Evolutionary conservation across 257 asterid species (phyloP), one percentile per base, ranked within the genome.

Genomic region (Nicotiana tomentosiformis): DNA sequence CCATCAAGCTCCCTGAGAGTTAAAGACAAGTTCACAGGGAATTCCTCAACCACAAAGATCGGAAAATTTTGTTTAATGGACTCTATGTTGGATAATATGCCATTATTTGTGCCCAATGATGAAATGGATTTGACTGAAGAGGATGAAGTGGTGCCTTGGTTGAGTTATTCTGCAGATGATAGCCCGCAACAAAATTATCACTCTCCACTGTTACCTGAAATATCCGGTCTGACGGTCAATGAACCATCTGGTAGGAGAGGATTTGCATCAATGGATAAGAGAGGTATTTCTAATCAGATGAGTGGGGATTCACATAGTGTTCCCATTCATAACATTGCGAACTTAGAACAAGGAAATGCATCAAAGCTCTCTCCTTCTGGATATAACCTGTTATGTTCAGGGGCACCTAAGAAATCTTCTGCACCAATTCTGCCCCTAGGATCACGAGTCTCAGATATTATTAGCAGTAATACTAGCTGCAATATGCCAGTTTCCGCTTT

Each of bases 91-190:
- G 69, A 88, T 80, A 93, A 91, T 83, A 84, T 87, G 82, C 79
- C 88, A 1, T 88, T 91, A 2, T 87, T 89, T 16, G 94, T 92
- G 62, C 93, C 96, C 10, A 86, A 95, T 1, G 86, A 84, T 43
- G 95, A 90, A 66, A 33, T 89, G 81, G 90, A 88, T 89, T 85
- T 92, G 66, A 82, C 77, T 80, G 94, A 87, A 60, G 97, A 90
- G 43, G 97, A 93, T 83, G 99, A 96, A 29, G 87, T 91, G 85
- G 91, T 18, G 53, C 97, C 94, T 35, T 94, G 98, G 99, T 87
- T 96, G 56, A 86, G 89, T 87, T 88, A 87, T 84, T 84, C 92
- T 20, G 49, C 87, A 5, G 91, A 87, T 29, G 94, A 89, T 82
- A 77, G 82, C 65, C 84, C 90, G 20, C 89, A 84, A 18, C 90